phyloP scores from a whole-genome alignment of 331 rosid genomes.

The Acacia concinna region DNA sequence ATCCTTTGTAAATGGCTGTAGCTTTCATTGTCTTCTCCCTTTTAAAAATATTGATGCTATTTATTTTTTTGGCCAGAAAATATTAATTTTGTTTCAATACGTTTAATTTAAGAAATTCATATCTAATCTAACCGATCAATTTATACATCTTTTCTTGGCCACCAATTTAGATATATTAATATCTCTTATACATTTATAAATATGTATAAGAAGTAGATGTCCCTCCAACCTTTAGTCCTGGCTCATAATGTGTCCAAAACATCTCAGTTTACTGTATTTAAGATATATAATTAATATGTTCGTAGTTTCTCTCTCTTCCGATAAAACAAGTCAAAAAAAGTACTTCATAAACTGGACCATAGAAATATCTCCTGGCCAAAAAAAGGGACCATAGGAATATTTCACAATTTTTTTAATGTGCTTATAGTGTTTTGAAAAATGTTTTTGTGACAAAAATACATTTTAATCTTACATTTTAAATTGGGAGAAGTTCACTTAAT shows the following conservation, averaged over 20 bases:
- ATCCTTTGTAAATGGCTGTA: not conserved
- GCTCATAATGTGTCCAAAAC: no score
- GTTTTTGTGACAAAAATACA: no score
- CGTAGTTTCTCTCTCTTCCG: no score
- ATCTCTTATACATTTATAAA: not conserved
- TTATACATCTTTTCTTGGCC: no score
- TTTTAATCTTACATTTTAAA: no score
- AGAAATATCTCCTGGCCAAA: no score
- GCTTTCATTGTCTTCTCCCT: not conserved
- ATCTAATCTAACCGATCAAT: not conserved
- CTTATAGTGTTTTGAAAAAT: not conserved
- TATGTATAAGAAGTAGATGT: no score
- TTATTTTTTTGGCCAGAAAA: not conserved
- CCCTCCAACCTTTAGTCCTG: no score
- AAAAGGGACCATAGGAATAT: no score
- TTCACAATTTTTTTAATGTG: not conserved
- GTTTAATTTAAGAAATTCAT: not conserved
- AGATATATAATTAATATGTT: no score
- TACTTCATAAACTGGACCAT: not conserved
- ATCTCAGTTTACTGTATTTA: no score
- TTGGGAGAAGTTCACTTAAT: not conserved
- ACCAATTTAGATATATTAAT: not conserved
- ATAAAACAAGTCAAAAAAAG: not conserved
- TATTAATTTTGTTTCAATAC: no score
- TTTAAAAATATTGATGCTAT: not conserved